These are phyloP conservation scores for Dictyostelium brefeldianum DNA, from an alignment of 78 protist species.

Conservation along the genomic window DNA sequence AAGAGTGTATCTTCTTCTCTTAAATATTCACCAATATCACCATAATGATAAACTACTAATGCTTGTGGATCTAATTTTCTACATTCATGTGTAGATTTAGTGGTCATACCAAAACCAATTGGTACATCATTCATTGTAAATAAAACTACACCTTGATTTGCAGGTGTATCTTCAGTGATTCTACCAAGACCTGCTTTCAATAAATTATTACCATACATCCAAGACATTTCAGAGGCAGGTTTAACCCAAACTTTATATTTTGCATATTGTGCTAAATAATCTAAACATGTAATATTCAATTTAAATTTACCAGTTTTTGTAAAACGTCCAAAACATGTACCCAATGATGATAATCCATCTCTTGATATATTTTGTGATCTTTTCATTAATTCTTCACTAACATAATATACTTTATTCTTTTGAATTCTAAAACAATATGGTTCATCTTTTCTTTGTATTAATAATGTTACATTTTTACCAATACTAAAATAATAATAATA, in stretches of 20 bases:
- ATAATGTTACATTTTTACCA: conserved; percentile 95
- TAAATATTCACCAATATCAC: conserved; percentile 99
- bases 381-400: conserved; percentile 64
- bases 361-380: conserved; percentile 83
- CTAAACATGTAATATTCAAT: conserved; percentile 97
- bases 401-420: conserved; percentile 97
- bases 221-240: conserved; percentile 97
- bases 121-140: conserved; percentile 97
- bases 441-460: conserved; percentile 98
- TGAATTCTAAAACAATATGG: conserved; percentile 97
- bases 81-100: conserved; percentile 93
- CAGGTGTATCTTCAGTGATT: conserved; percentile 98
- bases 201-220: conserved; percentile 98
- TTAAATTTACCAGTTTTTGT: conserved; percentile 96
- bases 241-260: conserved; percentile 98
- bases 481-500: conserved; percentile 85
- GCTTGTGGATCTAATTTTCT: conserved; percentile 92
- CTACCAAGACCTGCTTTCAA: conserved; percentile 98
- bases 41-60: conserved; percentile 94
- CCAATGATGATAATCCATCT: conserved; percentile 92
- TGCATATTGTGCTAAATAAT: conserved; percentile 97
- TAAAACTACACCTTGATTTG: conserved; percentile 98
- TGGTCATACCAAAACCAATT: conserved; percentile 97
- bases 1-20: conserved; percentile 93
- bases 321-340: conserved; percentile 98